Percentiles rank a stretch among this genome's conserved stretches.
These are phyloP conservation scores for Calonectria honghensis DNA, from an alignment of 2,329 filamentous ascomycete genomes.

Conservation along the genomic window DNA sequence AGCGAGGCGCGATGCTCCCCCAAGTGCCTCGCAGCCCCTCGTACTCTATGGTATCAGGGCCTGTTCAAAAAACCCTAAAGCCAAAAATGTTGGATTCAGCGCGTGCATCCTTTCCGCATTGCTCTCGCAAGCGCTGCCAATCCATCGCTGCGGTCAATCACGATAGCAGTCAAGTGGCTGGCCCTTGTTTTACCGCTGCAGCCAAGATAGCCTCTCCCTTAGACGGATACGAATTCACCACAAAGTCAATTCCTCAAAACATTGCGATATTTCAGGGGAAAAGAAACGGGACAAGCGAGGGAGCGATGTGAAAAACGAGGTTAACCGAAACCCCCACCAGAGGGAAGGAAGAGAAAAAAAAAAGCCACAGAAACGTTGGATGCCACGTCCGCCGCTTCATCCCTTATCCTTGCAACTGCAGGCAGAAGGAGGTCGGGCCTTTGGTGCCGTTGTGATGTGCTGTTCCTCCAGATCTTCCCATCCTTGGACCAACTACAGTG, in stretches of 20 bases:
- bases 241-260: conserved; percentile 6
- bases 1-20: conserved; percentile 30
- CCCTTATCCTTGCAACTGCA: conserved; percentile 33
- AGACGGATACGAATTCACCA: not conserved
- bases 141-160: conserved; percentile 2
- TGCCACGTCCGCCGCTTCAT: conserved; percentile 38
- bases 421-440: conserved; percentile 5
- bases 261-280: conserved; percentile 9
- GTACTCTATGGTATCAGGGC: conserved; percentile 24
- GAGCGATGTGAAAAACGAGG: not conserved
- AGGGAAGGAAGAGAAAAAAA: not conserved
- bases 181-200: conserved; percentile 1
- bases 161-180: not conserved
- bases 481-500: conserved; percentile 22
- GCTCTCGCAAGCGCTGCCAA: conserved; percentile 4
- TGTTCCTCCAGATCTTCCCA: conserved; percentile 10
- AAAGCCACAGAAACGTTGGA: conserved; percentile 30
- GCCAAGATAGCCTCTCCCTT: conserved; percentile 4
- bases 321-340: conserved; percentile 26
- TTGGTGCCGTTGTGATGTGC: conserved; percentile 23
- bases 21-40: conserved; percentile 28
- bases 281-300: not conserved
- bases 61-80: conserved; percentile 32
- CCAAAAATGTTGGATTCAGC: conserved; percentile 7
- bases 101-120: conserved; percentile 20